Evolutionary conservation across 768 basidiomycete species (phyloP).

Genomic region (Kwoniella sp.): DNA sequence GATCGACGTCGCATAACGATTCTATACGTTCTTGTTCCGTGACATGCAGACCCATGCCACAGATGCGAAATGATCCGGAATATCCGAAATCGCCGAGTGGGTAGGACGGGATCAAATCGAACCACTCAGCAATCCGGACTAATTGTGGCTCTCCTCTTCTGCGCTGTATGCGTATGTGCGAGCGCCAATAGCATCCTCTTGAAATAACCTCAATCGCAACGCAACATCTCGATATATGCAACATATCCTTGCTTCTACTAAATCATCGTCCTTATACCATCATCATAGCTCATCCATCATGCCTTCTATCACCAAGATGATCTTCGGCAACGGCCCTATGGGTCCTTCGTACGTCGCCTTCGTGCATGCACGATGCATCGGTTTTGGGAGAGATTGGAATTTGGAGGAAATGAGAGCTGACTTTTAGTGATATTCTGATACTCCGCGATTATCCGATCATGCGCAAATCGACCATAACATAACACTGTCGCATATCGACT

Average conservation of each 20-base stretch:
- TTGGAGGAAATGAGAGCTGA: conserved; percentile 2
- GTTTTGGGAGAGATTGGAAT: neutral
- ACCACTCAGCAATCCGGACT: conserved; percentile 1
- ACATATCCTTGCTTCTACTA: neutral
- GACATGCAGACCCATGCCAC: neutral
- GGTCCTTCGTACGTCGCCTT: conserved; percentile 43
- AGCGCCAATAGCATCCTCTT: conserved; percentile 1
- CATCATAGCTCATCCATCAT: conserved; percentile 21
- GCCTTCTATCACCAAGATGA: conserved; percentile 30
- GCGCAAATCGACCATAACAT: neutral
- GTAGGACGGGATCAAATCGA: neutral
- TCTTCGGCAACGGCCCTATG: conserved; percentile 45
- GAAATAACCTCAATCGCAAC: conserved; percentile 1
- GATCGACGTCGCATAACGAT: too few relatives aligned
- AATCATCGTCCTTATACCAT: conserved; percentile 5
- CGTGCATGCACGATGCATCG: neutral
- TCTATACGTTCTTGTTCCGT: neutral
- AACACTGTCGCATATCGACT: too few relatives aligned
- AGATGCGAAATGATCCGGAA: neutral
- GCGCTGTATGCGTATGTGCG: neutral
- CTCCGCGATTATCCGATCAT: conserved; percentile 14
- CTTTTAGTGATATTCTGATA: neutral
- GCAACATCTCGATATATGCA: neutral
- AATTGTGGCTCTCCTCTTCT: neutral
- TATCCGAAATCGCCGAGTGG: neutral